Percentiles rank a stretch among this genome's conserved stretches.
These are phyloP conservation scores for Paracoccidioides lutzii DNA, from an alignment of 2,329 filamentous ascomycete species.

Conservation along the genomic window DNA sequence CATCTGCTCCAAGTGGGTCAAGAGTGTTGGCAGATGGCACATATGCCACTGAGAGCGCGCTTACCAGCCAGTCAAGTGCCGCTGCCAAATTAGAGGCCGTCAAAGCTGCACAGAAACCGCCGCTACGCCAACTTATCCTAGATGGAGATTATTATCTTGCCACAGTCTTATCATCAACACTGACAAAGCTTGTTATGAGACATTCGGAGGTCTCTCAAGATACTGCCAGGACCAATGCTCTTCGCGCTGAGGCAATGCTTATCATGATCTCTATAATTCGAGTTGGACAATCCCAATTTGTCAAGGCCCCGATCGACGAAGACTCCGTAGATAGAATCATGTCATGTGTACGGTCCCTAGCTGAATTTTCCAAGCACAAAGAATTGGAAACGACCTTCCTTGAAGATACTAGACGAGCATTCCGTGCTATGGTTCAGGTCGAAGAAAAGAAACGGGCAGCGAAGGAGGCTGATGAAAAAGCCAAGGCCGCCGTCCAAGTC, in stretches of 20 bases:
- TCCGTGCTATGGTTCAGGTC: conserved; percentile 91
- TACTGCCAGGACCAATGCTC: conserved; percentile 73
- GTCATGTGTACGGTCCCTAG: conserved; percentile 85
- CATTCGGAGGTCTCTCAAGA: conserved; percentile 88
- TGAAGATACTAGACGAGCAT: conserved; percentile 87
- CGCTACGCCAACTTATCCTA: conserved; percentile 83
- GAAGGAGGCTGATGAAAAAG: conserved; percentile 83
- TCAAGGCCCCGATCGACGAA: conserved; percentile 93
- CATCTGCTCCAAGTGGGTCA: conserved; percentile 65
- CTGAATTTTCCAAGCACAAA: conserved; percentile 79
- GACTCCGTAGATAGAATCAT: conserved; percentile 98
- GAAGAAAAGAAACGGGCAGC: conserved; percentile 97
- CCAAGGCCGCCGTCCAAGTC: conserved; percentile 86
- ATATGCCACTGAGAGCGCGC: conserved; percentile 89
- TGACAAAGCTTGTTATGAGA: conserved; percentile 96
- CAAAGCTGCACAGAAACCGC: conserved; percentile 92
- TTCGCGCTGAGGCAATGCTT: conserved; percentile 93
- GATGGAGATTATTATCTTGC: conserved; percentile 96
- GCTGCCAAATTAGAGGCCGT: conserved; percentile 90
- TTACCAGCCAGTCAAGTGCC: conserved; percentile 82
- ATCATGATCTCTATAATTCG: conserved; percentile 99
- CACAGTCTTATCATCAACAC: conserved; percentile 84
- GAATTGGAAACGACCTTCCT: conserved; percentile 87
- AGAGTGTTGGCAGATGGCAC: conserved; percentile 90
- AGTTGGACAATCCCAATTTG: conserved; percentile 96